Evolutionary conservation across 139 green algal species (phyloP).

Genomic region (Closterium sp.): DNA sequence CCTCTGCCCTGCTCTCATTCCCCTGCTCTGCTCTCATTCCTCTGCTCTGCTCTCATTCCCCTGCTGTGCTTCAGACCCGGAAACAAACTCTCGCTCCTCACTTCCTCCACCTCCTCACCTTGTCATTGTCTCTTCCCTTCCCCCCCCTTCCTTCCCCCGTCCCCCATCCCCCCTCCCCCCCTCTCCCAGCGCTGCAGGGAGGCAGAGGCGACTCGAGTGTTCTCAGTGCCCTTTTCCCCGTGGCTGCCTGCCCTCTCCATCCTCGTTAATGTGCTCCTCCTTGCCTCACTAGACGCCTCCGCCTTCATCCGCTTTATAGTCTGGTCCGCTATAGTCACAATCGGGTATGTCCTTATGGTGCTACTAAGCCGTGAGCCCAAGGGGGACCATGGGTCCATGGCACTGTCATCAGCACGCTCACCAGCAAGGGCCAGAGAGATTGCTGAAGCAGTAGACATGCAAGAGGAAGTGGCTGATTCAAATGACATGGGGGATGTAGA

Average conservation of each 20-base stretch:
- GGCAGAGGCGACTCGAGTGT: not conserved
- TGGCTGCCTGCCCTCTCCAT: constrained; percentile 64
- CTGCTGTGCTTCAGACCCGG: too few relatives aligned
- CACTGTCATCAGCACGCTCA: too few relatives aligned
- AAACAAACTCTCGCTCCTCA: not conserved
- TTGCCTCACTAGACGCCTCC: constrained; percentile 69
- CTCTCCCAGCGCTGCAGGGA: not conserved
- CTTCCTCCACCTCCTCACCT: not conserved
- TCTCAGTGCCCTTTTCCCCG: constrained; percentile 67
- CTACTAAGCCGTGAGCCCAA: not conserved
- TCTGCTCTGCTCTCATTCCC: too few relatives aligned
- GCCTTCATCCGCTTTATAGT: constrained; percentile 75
- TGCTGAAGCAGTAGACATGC: too few relatives aligned
- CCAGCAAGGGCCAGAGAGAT: not conserved
- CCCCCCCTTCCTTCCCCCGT: not conserved
- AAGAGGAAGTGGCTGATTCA: too few relatives aligned
- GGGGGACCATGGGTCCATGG: not conserved
- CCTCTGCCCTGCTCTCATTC: not conserved
- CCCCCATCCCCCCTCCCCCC: not conserved
- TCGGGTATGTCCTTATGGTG: not conserved
- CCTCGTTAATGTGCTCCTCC: constrained; percentile 71
- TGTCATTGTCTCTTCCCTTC: not conserved
- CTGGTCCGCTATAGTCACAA: constrained; percentile 55
- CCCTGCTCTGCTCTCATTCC: not conserved
- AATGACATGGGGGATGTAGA: not conserved